Percentiles rank a stretch among this genome's conserved stretches.
These are phyloP conservation scores for Barbatosphaeria neglecta DNA, from an alignment of 495 filamentous ascomycete genomes.

Conservation along the genomic window DNA sequence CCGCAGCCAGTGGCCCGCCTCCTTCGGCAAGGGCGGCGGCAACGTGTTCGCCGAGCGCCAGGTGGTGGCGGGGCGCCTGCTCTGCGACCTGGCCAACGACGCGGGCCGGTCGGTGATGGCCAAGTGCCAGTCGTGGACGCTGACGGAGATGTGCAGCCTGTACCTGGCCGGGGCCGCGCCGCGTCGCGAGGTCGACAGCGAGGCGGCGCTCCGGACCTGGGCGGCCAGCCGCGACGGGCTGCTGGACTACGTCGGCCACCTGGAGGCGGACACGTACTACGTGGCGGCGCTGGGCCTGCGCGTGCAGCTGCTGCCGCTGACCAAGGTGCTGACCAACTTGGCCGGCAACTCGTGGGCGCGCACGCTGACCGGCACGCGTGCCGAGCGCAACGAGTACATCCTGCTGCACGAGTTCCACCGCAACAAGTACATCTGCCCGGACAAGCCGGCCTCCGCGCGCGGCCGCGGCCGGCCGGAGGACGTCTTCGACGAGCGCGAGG, in stretches of 20 bases:
- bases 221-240: constrained; percentile 71
- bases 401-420: constrained; percentile 88
- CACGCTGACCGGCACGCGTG: constrained; percentile 87
- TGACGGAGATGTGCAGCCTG: constrained; percentile 92
- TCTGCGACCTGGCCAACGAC: constrained; percentile 93
- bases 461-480: constrained; percentile 56
- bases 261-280: constrained; percentile 91
- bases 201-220: constrained; percentile 79
- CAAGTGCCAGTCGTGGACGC: constrained; percentile 94
- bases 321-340: constrained; percentile 90
- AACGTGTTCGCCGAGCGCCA: constrained; percentile 90
- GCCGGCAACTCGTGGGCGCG: constrained; percentile 98
- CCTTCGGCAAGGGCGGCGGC: constrained; percentile 70
- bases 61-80: constrained; percentile 73
- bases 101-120: constrained; percentile 95
- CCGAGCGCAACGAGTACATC: constrained; percentile 99
- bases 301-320: constrained; percentile 84
- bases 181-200: constrained; percentile 76
- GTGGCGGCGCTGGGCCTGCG: constrained; percentile 79
- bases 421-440: constrained; percentile 95
- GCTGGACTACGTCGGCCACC: constrained; percentile 85
- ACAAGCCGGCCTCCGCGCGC: constrained; percentile 71
- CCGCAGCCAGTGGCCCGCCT: constrained; percentile 76
- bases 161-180: constrained; percentile 58
- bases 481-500: constrained; percentile 46